Conservation (phyloP, 2,329 filamentous ascomycete species). For the Neofusicoccum laricinum region DNA sequence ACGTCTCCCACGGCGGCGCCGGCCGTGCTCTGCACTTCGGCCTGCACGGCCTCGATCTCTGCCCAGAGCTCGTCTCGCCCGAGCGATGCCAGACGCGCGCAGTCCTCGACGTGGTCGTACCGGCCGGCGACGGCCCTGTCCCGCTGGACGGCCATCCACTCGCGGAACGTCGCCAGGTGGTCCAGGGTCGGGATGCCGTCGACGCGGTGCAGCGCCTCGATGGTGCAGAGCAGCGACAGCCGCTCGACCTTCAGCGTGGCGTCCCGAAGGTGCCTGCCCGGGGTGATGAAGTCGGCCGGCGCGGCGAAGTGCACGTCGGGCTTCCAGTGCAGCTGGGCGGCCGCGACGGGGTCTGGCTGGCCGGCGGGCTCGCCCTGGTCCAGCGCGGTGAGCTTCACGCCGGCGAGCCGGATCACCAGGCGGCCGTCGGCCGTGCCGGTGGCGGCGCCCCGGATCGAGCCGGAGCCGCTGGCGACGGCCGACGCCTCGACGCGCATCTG, state of each 20-base stretch:
- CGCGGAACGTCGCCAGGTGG: background rate
- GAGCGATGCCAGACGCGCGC: background rate
- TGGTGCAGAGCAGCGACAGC: constrained; percentile 3
- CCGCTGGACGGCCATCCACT: constrained; percentile 3
- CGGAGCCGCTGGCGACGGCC: background rate
- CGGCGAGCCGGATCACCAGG: constrained; percentile 14
- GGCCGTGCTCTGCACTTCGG: background rate
- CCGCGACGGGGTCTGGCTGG: constrained; percentile 12
- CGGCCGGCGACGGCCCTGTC: background rate
- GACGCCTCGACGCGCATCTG: background rate
- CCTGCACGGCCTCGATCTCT: background rate
- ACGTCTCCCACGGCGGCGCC: background rate
- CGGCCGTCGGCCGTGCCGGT: constrained; percentile 12
- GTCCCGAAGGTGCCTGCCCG: background rate
- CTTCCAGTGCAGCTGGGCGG: constrained; percentile 22
- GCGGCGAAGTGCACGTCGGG: constrained; percentile 20
- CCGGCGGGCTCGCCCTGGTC: background rate
- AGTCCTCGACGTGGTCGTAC: background rate
- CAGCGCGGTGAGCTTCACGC: constrained; percentile 7
- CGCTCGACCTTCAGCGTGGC: background rate
- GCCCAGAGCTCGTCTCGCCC: background rate
- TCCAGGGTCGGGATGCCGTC: background rate
- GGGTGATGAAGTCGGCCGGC: constrained; percentile 14
- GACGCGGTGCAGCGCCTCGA: background rate
- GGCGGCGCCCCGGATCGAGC: background rate